Evolutionary conservation across 2,329 filamentous ascomycete genomes (phyloP).

Genomic region (Fusarium albidum): DNA sequence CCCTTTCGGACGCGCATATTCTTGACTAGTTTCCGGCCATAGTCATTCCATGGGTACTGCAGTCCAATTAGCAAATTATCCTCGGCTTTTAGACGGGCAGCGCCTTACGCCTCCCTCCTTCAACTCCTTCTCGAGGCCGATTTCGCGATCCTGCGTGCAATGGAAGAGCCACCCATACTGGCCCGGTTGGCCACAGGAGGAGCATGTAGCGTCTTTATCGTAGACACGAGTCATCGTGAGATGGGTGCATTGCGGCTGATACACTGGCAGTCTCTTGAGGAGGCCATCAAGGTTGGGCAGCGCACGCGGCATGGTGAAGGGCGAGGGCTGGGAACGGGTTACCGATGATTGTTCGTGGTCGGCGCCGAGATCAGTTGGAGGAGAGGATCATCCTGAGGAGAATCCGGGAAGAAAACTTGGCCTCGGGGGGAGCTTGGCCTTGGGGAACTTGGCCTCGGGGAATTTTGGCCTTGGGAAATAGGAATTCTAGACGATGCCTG

Average conservation of each 20-base stretch:
- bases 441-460: too few species aligned
- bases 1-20: conserved; percentile 47
- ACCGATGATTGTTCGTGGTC: background rate
- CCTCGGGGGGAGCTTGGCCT: too few species aligned
- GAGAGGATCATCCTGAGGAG: too few species aligned
- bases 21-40: conserved; percentile 45
- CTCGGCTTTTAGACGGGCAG: conserved; percentile 18
- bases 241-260: conserved; percentile 66
- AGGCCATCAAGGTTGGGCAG: background rate
- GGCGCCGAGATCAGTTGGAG: background rate
- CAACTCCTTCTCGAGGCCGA: conserved; percentile 45
- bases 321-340: background rate
- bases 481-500: too few species aligned
- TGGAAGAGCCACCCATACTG: conserved; percentile 76
- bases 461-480: too few species aligned
- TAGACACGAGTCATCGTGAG: conserved; percentile 73
- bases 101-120: conserved; percentile 20
- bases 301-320: conserved; percentile 24
- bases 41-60: conserved; percentile 45
- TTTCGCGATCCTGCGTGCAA: conserved; percentile 71
- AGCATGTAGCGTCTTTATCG: conserved; percentile 60
- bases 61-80: conserved; percentile 5
- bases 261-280: conserved; percentile 24
- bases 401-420: too few species aligned
- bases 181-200: conserved; percentile 63